Conservation (phyloP, 768 basidiomycete genomes). For the Goffeauzyma gilvescens region DNA sequence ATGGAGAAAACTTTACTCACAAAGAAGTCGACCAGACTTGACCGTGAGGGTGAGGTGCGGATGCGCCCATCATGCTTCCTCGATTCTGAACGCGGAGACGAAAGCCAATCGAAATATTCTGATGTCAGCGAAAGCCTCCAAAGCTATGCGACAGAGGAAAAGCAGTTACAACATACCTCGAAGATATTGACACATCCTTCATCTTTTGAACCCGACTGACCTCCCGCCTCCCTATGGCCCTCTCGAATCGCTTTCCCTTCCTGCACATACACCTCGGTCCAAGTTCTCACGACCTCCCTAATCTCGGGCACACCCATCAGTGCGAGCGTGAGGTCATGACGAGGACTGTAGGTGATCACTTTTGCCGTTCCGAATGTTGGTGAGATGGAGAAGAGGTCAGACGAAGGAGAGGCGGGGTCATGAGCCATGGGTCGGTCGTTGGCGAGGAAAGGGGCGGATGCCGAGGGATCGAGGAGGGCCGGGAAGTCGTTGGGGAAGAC, state of each 20-base stretch:
- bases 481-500: conserved; percentile 66
- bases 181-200: conserved; percentile 75
- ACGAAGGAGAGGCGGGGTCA: too few species aligned
- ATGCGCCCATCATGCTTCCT: conserved; percentile 85
- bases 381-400: conserved; percentile 36
- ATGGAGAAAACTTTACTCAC: background rate
- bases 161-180: conserved; percentile 40
- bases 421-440: too few species aligned
- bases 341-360: conserved; percentile 67
- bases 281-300: conserved; percentile 47
- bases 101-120: too few species aligned
- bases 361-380: conserved; percentile 71
- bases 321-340: conserved; percentile 69
- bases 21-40: conserved; percentile 35
- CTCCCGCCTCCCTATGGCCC: conserved; percentile 5
- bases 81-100: conserved; percentile 70
- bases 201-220: conserved; percentile 36
- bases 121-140: background rate
- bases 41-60: conserved; percentile 83
- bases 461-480: conserved; percentile 41
- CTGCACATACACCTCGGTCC: conserved; percentile 46
- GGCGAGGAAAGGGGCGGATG: too few species aligned
- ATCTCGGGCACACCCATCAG: conserved; percentile 45
- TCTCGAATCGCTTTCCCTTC: conserved; percentile 36
- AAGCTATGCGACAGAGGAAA: background rate